phyloP scores from a whole-genome alignment of 768 basidiomycete genomes.

The Leccinum broughii region DNA sequence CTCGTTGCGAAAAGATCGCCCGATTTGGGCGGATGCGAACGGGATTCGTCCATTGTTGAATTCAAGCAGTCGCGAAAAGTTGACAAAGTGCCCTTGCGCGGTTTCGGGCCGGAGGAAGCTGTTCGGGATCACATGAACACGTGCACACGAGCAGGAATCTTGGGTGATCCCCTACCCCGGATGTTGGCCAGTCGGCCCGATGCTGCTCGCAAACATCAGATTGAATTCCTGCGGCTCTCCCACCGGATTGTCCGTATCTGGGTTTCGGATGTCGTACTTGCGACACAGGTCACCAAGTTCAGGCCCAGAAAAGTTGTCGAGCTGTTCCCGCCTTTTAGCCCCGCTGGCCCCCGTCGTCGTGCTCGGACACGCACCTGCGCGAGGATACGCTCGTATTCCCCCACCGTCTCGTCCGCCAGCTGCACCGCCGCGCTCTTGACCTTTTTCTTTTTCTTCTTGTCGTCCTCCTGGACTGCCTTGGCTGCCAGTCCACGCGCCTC shows the following conservation, averaged over 20 bases:
- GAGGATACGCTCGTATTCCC: slow-evolving; percentile 77
- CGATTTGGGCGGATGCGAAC: slow-evolving; percentile 97
- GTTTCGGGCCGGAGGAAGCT: slow-evolving; percentile 98
- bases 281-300: slow-evolving; percentile 86
- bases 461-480: slow-evolving; percentile 61
- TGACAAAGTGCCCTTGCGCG: slow-evolving; percentile 98
- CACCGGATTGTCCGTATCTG: slow-evolving; percentile 91
- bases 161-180: slow-evolving; percentile 62
- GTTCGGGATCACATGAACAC: not conserved
- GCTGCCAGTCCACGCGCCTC: slow-evolving; percentile 80
- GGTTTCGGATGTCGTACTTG: slow-evolving; percentile 79
- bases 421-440: slow-evolving; percentile 68
- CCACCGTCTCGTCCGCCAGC: slow-evolving; percentile 70
- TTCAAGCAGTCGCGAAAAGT: slow-evolving; percentile 94
- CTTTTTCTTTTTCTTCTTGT: slow-evolving; percentile 61
- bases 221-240: slow-evolving; percentile 95
- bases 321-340: slow-evolving; percentile 12
- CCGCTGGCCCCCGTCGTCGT: not conserved
- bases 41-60: slow-evolving; percentile 98
- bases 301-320: slow-evolving; percentile 88
- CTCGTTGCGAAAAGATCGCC: slow-evolving; percentile 95
- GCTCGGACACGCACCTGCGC: slow-evolving; percentile 69
- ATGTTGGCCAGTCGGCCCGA: slow-evolving; percentile 96
- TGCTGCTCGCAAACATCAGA: slow-evolving; percentile 97
- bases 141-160: not conserved